Evolutionary conservation across 495 filamentous ascomycete species (phyloP).

Genomic region (Daldinia concentrica): DNA sequence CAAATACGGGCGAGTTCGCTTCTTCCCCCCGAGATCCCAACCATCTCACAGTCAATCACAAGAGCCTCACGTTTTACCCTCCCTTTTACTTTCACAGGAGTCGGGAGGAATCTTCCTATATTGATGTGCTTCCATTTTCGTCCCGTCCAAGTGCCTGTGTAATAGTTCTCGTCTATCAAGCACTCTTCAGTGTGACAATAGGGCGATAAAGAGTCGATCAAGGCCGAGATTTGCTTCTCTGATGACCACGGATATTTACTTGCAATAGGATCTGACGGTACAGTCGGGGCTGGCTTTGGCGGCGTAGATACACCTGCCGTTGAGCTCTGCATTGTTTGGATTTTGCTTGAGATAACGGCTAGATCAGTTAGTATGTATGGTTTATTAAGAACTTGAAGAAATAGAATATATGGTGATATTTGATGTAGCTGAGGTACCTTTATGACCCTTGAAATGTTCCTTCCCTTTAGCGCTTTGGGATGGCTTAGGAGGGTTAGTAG

Average conservation of each 20-base stretch:
- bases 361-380: neutral
- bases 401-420: neutral
- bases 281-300: neutral
- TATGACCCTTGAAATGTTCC: neutral
- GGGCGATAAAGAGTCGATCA: neutral
- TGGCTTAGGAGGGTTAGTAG: neutral
- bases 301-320: neutral
- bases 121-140: neutral
- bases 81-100: neutral
- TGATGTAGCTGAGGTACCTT: slow-evolving; percentile 6
- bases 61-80: slow-evolving; percentile 42
- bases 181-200: slow-evolving; percentile 12
- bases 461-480: neutral
- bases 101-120: slow-evolving; percentile 6
- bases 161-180: slow-evolving; percentile 11
- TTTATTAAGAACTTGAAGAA: too few relatives aligned
- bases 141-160: neutral
- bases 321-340: neutral
- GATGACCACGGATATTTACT: slow-evolving; percentile 32
- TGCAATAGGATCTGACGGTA: neutral
- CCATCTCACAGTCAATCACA: slow-evolving; percentile 64
- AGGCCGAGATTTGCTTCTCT: neutral
- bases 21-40: slow-evolving; percentile 41
- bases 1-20: slow-evolving; percentile 56
- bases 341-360: neutral